Base-by-base conservation (phyloP, 345 rosid genomes). In the Boechera retrofracta region DNA sequence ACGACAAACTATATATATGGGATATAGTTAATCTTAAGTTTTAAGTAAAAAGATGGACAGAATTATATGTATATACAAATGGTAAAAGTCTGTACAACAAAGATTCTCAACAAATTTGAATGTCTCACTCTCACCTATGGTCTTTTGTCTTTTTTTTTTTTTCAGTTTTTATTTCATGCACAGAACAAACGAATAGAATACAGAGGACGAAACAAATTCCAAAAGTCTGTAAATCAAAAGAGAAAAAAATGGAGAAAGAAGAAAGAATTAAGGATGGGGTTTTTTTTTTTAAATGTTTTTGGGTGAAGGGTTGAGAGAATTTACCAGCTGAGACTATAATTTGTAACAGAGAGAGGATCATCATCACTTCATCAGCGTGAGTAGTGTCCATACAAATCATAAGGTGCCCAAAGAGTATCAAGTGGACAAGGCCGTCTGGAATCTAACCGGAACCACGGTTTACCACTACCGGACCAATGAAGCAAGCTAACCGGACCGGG, bases 401-500 rank as follows among this genome's bases (percentile, higher is more conserved):
- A 94, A 15, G 92, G 93, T 8, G 89, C 87, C 98, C 98, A 94
- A 28, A 92, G 86, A 0, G 89, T 78, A 75, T 94, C 98, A 0
- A 92, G 88, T 16, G 95, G 97, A 72, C 98, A 94, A 13, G 95
- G 84, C 64, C 80, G 81, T 84, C 85, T 85, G 3, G 97, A 82
- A 77, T 91, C 97, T 33, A 94, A 86, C 86, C 98, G 82, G 21
- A 87, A 75, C 98, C 98, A 94, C 1, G 98, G 98, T 86, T 94
- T 94, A 55, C 98, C 97, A 79, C 97, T 90, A 31, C 98, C 98
- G 31, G 98, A 94, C 98, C 98, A 94, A 83, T 94, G 98, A 58
- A 94, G 81, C 53, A 94, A 87, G 74, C 98, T 94, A 51, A 90
- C 93, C 53, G 98, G 96, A 69, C 98, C 97, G 0, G 95, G 86